phyloP scores from a whole-genome alignment of 805 yeast species.

The Zygotorulaspora danielsina region DNA sequence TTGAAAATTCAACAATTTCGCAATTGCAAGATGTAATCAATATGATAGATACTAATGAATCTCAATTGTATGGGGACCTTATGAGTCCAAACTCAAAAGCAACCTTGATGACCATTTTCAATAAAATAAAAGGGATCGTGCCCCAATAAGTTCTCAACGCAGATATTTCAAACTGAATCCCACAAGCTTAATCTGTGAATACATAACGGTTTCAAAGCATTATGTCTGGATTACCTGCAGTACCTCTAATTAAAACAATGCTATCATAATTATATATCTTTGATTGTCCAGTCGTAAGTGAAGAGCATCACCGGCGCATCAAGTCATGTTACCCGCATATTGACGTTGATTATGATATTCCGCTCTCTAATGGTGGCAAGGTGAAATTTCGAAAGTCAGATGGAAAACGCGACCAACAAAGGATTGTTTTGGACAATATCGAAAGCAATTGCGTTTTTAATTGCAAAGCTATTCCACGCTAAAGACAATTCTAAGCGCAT shows the following conservation, averaged over 20 bases:
- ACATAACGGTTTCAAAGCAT: too few relatives aligned
- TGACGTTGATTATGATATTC: conserved; percentile 4
- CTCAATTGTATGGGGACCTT: conserved; percentile 18
- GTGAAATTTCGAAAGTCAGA: conserved; percentile 4
- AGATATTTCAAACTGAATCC: too few relatives aligned
- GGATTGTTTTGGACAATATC: not conserved
- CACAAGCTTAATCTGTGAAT: too few relatives aligned
- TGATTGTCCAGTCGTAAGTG: too few relatives aligned
- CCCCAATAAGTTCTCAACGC: conserved; percentile 14
- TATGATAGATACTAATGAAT: conserved; percentile 20
- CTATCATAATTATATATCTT: too few relatives aligned
- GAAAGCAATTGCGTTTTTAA: not conserved
- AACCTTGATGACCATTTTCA: conserved; percentile 18
- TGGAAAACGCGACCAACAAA: conserved; percentile 5
- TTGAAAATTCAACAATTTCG: conserved; percentile 15
- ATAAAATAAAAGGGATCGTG: conserved; percentile 15
- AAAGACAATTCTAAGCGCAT: not conserved
- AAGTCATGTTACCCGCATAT: conserved; percentile 7
- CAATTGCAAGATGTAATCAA: conserved; percentile 18
- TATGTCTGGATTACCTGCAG: too few relatives aligned
- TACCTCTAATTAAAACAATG: too few relatives aligned
- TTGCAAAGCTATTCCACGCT: not conserved
- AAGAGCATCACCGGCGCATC: too few relatives aligned
- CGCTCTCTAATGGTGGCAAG: conserved; percentile 8
- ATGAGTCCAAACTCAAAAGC: conserved; percentile 16